Conservation (phyloP, 768 basidiomycete species). For the Crucibulum laeve region DNA sequence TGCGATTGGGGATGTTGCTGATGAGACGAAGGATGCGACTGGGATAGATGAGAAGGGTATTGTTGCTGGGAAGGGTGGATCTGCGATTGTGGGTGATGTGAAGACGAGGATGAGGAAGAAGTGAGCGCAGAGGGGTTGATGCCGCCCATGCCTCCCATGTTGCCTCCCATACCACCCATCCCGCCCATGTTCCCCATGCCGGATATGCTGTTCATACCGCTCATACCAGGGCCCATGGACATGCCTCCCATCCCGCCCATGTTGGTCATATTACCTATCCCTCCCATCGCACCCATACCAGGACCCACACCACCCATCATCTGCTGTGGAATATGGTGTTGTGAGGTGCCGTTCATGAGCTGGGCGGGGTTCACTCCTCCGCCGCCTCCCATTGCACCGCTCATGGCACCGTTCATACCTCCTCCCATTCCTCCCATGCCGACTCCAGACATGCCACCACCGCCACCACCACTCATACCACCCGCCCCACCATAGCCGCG, state of each 20-base stretch:
- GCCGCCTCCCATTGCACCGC: conserved; percentile 2
- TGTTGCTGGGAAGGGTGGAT: background rate
- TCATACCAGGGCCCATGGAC: conserved; percentile 1
- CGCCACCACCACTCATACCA: conserved; percentile 10
- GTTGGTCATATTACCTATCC: conserved; percentile 8
- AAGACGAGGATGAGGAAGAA: conserved; percentile 4
- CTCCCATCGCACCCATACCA: conserved; percentile 14
- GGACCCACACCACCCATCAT: conserved; percentile 13
- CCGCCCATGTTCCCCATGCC: conserved; percentile 1
- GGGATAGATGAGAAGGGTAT: too few relatives aligned
- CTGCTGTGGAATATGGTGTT: conserved; percentile 17
- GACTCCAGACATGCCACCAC: conserved; percentile 1
- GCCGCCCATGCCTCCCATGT: conserved; percentile 6
- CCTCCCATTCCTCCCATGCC: too few relatives aligned
- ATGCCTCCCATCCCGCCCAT: conserved; percentile 6
- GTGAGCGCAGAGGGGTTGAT: conserved; percentile 16
- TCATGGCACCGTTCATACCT: conserved; percentile 5
- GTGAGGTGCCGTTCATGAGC: conserved; percentile 17
- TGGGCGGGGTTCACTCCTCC: conserved; percentile 13
- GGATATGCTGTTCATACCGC: conserved; percentile 5
- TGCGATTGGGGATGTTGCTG: conserved; percentile 9
- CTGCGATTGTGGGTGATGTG: background rate
- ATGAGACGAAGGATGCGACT: conserved; percentile 8
- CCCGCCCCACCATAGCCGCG: conserved; percentile 10
- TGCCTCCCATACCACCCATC: conserved; percentile 5